A percentile compares a stretch with the other conserved stretches of the same genome.
Evolutionary conservation across 129 eudicot species (phyloP).

Genomic region (Mikania micrantha): DNA sequence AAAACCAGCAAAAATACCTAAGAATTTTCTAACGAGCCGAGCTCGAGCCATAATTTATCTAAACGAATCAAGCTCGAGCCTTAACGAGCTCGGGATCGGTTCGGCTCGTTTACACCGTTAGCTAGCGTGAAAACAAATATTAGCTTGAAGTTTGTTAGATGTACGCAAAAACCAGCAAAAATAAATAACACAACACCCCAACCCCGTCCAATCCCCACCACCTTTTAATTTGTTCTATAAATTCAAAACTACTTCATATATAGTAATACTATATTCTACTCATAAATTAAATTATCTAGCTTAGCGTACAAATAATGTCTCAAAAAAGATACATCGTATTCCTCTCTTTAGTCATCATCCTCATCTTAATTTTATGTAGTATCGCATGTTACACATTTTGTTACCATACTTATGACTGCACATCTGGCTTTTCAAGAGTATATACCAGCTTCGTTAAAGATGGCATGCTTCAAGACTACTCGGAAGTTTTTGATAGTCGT

Average conservation of each 20-base stretch:
- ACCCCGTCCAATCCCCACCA: not conserved
- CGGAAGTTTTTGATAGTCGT: not conserved
- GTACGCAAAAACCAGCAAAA: not conserved
- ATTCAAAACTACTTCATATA: constrained; percentile 19
- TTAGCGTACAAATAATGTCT: constrained; percentile 13
- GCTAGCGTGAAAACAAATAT: not conserved
- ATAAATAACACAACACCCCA: constrained; percentile 5
- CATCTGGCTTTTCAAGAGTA: not conserved
- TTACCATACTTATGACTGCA: constrained; percentile 2
- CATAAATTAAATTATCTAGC: not conserved
- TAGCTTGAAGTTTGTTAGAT: not conserved
- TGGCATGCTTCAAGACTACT: constrained; percentile 6
- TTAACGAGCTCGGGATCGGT: too few relatives aligned
- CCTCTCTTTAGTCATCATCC: constrained; percentile 4
- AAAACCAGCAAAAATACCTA: not conserved
- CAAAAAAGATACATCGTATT: not conserved
- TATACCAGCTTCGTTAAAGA: not conserved
- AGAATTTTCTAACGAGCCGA: too few relatives aligned
- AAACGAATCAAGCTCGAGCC: too few relatives aligned
- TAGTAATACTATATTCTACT: not conserved
- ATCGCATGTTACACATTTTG: constrained; percentile 9
- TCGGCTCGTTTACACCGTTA: too few relatives aligned
- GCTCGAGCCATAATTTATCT: too few relatives aligned
- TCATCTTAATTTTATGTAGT: too few relatives aligned
- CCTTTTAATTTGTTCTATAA: constrained; percentile 15